These are phyloP conservation scores for Gonapodya sp. DNA, from an alignment of 192 early-diverging fungal species.

Conservation along the genomic window DNA sequence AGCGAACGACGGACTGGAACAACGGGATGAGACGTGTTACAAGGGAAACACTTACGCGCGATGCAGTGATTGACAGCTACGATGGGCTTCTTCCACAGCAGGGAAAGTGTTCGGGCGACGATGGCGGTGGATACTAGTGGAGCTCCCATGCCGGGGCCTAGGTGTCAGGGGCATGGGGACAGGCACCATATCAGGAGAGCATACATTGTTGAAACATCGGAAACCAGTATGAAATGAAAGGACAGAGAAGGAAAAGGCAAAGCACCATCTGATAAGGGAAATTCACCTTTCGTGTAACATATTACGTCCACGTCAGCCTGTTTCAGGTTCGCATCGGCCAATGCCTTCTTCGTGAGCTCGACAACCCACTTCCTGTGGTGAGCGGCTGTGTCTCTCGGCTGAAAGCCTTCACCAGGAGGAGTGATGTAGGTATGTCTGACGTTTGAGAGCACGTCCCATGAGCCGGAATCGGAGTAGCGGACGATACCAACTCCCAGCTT, in stretches of 20 bases:
- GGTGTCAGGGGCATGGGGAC: neutral
- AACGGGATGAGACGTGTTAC: no score
- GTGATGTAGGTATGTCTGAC: conserved; percentile 90
- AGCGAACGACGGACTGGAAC: no score
- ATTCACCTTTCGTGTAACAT: conserved; percentile 82
- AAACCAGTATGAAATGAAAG: no score
- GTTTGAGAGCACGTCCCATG: conserved; percentile 73
- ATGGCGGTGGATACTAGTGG: conserved; percentile 83
- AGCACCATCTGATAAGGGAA: neutral
- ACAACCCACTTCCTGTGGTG: conserved; percentile 81
- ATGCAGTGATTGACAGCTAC: conserved; percentile 97
- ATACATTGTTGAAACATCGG: no score
- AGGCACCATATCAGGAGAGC: neutral
- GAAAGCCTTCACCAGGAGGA: conserved; percentile 90
- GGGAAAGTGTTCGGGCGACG: conserved; percentile 83
- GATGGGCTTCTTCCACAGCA: conserved; percentile 85
- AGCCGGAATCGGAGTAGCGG: conserved; percentile 43
- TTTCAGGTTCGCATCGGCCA: conserved; percentile 64
- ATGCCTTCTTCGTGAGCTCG: conserved; percentile 60
- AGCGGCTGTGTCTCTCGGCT: conserved; percentile 84
- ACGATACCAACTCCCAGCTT: conserved; percentile 96
- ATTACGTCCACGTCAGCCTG: conserved; percentile 76
- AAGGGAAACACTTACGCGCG: conserved; percentile 61
- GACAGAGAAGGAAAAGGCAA: neutral
- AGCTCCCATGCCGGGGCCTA: conserved; percentile 97